These are phyloP conservation scores for Acer yangbiense DNA, from an alignment of 345 rosid species.

Conservation along the genomic window DNA sequence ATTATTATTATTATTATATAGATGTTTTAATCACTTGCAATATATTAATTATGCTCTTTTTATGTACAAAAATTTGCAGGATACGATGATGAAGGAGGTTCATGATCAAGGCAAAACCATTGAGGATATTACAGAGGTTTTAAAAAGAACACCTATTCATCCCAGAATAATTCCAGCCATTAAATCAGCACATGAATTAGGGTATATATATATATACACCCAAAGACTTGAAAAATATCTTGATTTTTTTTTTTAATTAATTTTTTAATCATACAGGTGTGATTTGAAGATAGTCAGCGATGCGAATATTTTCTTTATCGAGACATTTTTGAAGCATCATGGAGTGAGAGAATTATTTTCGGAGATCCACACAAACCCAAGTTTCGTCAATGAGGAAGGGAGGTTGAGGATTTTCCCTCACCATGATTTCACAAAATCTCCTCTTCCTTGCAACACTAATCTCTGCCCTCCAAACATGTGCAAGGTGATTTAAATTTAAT, in stretches of 20 bases:
- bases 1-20: no score
- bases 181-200: constrained; percentile 70
- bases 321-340: constrained; percentile 64
- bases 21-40: background rate
- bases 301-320: constrained; percentile 72
- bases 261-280: constrained; percentile 39
- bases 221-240: no score
- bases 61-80: constrained; percentile 39
- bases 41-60: background rate
- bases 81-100: constrained; percentile 72
- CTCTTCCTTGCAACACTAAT: constrained; percentile 56
- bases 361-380: constrained; percentile 73
- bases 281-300: constrained; percentile 81
- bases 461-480: constrained; percentile 89
- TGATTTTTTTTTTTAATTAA: no score
- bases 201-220: constrained; percentile 32
- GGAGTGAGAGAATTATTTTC: constrained; percentile 64
- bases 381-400: constrained; percentile 55
- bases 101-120: constrained; percentile 61
- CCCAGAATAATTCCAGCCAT: constrained; percentile 68
- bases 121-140: constrained; percentile 56
- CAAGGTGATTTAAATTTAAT: constrained; percentile 50
- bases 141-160: constrained; percentile 58
- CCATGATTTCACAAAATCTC: constrained; percentile 55
- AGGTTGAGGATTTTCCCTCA: constrained; percentile 64